Percentiles rank a stretch among this genome's conserved stretches.
Conservation (phyloP, 768 basidiomycete genomes). For the Nevesoporus exiguus region DNA sequence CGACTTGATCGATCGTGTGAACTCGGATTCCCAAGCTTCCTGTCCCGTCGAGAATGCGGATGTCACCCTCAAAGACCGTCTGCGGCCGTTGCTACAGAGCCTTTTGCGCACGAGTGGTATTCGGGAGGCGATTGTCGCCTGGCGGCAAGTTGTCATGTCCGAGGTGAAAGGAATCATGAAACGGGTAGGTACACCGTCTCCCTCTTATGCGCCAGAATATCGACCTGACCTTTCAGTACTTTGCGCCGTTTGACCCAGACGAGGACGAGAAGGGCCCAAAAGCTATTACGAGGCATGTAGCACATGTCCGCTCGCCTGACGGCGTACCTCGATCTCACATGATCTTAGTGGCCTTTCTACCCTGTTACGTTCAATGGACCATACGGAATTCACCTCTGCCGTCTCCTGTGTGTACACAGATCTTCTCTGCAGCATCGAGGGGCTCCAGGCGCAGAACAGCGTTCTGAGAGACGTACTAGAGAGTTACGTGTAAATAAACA, state of each 20-base stretch:
- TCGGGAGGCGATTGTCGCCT: conserved; percentile 62
- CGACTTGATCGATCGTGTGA: conserved; percentile 59
- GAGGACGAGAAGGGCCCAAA: conserved; percentile 44
- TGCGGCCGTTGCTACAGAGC: conserved; percentile 75
- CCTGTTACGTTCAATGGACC: conserved; percentile 63
- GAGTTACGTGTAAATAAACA: conserved; percentile 37
- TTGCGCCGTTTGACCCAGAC: conserved; percentile 57
- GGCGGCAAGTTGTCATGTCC: conserved; percentile 64
- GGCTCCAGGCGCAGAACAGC: conserved; percentile 57
- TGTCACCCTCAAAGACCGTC: conserved; percentile 53
- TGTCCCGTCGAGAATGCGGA: conserved; percentile 27
- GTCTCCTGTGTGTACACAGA: conserved; percentile 57
- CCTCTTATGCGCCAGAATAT: neutral
- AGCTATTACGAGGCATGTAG: conserved; percentile 24
- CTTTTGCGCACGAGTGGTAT: conserved; percentile 70
- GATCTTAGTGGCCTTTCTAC: conserved; percentile 40
- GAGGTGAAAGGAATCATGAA: conserved; percentile 58
- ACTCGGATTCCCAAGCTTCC: conserved; percentile 16
- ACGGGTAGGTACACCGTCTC: conserved; percentile 44
- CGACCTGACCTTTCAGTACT: conserved; percentile 38
- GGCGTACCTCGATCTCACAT: conserved; percentile 3
- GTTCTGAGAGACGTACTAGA: conserved; percentile 60
- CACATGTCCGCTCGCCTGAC: neutral
- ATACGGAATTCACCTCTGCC: conserved; percentile 63
- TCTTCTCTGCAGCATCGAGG: conserved; percentile 63